Evolutionary conservation across 306 rosid genomes (phyloP), one percentile per base, ranked within the genome.

Genomic region (Casuarina cunninghamiana): DNA sequence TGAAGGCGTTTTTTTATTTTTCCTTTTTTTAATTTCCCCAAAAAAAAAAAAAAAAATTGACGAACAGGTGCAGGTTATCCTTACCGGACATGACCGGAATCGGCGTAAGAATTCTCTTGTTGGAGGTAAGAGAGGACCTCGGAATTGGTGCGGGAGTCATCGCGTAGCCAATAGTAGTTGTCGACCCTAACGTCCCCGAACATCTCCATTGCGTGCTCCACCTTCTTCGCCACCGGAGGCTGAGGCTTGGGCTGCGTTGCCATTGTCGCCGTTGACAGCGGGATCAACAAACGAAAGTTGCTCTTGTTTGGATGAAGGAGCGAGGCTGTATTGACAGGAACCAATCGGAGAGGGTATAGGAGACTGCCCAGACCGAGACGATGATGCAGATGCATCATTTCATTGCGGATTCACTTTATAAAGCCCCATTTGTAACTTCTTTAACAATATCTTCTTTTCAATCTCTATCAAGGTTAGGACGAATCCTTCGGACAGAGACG

Each of bases 131-230:
- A 84, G 67, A 92, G 90, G 15, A 92, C 84, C 11, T 86, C 88
- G 1, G 95, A 86, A 72, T 88, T 62, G 73, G 87, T 79, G 75
- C 98, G 95, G 42, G 97, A 84, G 80, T 95, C 98, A 44, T 95
- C 93, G 5, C 97, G 93, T 44, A 92, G 94, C 97, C 98, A 92
- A 39, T 89, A 92, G 86, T 92, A 92, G 77, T 89, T 85, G 71
- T 92, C 98, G 71, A 89, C 81, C 61, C 98, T 88, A 5, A 82
- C 91, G 54, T 95, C 97, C 32, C 92, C 89, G 77, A 95, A 92
- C 83, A 88, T 3, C 86, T 92, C 93, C 97, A 92, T 88, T 2
- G 2, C 48, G 51, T 88, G 95, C 69, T 87, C 88, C 71, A 89
- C 88, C 86, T 94, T 94, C 84, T 91, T 92, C 32, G 93, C 97